Conservation (phyloP, 2,329 filamentous ascomycete species). For the Paraphoma sp. region DNA sequence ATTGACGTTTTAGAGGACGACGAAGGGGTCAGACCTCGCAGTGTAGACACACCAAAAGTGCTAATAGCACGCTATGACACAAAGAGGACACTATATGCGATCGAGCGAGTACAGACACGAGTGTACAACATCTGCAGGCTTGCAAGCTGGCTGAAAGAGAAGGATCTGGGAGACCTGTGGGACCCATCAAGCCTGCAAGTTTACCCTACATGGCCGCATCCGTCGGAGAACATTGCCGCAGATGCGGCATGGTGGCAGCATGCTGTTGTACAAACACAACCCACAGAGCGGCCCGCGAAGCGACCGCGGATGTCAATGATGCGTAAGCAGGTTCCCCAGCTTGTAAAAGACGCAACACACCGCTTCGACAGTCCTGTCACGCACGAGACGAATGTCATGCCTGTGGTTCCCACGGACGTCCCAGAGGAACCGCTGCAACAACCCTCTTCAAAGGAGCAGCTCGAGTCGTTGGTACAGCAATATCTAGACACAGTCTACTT, state of each 20-base stretch:
- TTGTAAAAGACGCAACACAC: slow-evolving; percentile 5
- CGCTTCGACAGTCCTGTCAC: not conserved
- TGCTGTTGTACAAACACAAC: slow-evolving; percentile 28
- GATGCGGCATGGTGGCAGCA: slow-evolving; percentile 41
- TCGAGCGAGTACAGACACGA: slow-evolving; percentile 68
- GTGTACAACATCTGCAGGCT: slow-evolving; percentile 74
- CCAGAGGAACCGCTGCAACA: slow-evolving; percentile 9
- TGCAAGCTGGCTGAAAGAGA: slow-evolving; percentile 69
- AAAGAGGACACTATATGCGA: slow-evolving; percentile 79
- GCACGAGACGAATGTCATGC: slow-evolving; percentile 1
- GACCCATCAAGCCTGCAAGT: slow-evolving; percentile 44
- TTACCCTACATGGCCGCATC: slow-evolving; percentile 66
- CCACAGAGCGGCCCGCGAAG: slow-evolving; percentile 23
- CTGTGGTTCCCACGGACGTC: slow-evolving; percentile 4
- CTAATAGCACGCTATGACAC: slow-evolving; percentile 44
- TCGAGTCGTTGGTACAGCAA: slow-evolving; percentile 56
- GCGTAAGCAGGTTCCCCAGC: slow-evolving; percentile 19
- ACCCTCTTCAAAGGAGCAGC: slow-evolving; percentile 50
- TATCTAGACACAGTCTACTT: slow-evolving; percentile 56
- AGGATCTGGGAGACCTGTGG: slow-evolving; percentile 53
- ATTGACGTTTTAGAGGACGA: slow-evolving; percentile 41
- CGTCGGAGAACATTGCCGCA: not conserved
- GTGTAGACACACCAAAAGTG: slow-evolving; percentile 25
- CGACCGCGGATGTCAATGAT: slow-evolving; percentile 41
- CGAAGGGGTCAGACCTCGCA: slow-evolving; percentile 2